These are phyloP conservation scores for Hypericum androsaemum DNA, from an alignment of 345 rosid species.

Conservation along the genomic window DNA sequence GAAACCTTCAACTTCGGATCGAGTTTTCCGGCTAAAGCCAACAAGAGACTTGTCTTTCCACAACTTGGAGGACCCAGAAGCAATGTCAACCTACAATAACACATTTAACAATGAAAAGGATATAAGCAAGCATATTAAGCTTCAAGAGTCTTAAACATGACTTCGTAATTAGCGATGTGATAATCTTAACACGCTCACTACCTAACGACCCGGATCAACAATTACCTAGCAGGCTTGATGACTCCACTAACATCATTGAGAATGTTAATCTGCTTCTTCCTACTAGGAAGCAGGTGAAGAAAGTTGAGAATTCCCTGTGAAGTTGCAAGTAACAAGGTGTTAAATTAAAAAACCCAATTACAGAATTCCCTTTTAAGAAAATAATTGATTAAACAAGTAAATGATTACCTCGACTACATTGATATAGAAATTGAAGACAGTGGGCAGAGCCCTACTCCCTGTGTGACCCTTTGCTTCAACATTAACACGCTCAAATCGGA, in stretches of 20 bases:
- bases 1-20: constrained; percentile 3
- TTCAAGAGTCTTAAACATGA: not conserved
- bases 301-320: not conserved
- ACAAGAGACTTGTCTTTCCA: not conserved
- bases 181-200: no score
- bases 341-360: no score
- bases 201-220: no score
- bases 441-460: constrained; percentile 1
- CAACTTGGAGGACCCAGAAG: constrained; percentile 6
- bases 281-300: not conserved
- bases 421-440: not conserved
- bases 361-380: no score
- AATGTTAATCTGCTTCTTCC: constrained; percentile 1
- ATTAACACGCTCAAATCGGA: not conserved
- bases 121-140: no score
- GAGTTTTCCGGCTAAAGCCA: constrained; percentile 1
- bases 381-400: not conserved
- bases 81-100: not conserved
- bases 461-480: constrained; percentile 5
- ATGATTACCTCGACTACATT: not conserved
- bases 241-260: constrained; percentile 9
- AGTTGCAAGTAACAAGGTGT: not conserved
- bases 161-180: no score
- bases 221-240: constrained; percentile 4
- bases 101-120: no score